Conservation (phyloP, 805 yeast species). For the Saccharomycopsis guyanensis region DNA sequence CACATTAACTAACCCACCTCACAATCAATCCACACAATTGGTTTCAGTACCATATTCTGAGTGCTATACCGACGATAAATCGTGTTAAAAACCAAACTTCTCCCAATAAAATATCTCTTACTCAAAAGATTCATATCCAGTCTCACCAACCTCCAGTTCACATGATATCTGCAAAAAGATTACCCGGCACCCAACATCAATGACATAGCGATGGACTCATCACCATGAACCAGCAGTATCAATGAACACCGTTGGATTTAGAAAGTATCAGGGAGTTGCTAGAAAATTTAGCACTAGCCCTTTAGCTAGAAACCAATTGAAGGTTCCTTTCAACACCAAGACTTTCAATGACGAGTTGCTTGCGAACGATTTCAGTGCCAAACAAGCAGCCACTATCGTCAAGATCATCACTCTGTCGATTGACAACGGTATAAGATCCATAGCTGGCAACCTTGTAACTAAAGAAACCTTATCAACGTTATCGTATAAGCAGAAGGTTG, state of each 20-base stretch:
- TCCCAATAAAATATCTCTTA: too few relatives aligned
- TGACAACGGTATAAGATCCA: slow-evolving; percentile 69
- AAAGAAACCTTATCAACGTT: slow-evolving; percentile 76
- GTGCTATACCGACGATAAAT: background rate
- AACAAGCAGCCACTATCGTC: slow-evolving; percentile 78
- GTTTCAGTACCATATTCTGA: slow-evolving; percentile 19
- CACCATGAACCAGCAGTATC: too few relatives aligned
- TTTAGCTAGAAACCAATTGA: background rate
- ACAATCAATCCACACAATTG: slow-evolving; percentile 92
- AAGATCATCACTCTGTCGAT: slow-evolving; percentile 65
- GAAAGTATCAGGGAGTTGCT: too few relatives aligned
- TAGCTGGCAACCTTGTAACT: slow-evolving; percentile 73
- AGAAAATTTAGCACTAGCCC: background rate
- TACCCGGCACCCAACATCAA: too few relatives aligned
- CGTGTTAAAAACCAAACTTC: background rate
- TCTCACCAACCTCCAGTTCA: too few relatives aligned
- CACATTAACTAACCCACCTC: slow-evolving; percentile 36
- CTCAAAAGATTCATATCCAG: too few relatives aligned
- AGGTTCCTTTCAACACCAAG: slow-evolving; percentile 48
- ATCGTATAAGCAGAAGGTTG: slow-evolving; percentile 93
- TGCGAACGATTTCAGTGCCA: slow-evolving; percentile 59
- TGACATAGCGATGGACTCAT: too few relatives aligned
- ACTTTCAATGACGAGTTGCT: slow-evolving; percentile 55
- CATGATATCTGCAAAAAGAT: background rate
- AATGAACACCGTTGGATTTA: too few relatives aligned